Evolutionary conservation across 2,329 filamentous ascomycete species (phyloP).

Genomic region (Purpureocillium takamizusanense): DNA sequence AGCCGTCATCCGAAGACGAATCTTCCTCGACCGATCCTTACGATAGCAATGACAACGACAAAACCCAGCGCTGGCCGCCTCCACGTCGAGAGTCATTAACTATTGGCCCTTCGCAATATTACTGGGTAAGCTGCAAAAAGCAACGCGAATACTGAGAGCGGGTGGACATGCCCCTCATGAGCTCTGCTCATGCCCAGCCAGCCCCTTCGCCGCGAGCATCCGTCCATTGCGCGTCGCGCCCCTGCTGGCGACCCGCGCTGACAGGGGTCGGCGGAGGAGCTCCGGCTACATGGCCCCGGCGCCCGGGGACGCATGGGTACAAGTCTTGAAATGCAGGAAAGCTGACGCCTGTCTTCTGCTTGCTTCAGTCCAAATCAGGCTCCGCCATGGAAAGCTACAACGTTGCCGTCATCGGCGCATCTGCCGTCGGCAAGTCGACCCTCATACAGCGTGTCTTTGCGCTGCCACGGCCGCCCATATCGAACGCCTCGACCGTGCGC

Average conservation of each 20-base stretch:
- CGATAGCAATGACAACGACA: slow-evolving; percentile 30
- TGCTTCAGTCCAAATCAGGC: slow-evolving; percentile 17
- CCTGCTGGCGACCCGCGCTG: slow-evolving; percentile 6
- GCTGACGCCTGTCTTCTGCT: slow-evolving; percentile 5
- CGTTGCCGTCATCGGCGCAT: slow-evolving; percentile 57
- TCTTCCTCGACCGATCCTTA: slow-evolving; percentile 15
- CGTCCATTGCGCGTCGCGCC: neutral
- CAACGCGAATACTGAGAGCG: too few relatives aligned
- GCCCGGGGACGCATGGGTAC: too few relatives aligned
- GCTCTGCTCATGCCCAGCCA: too few relatives aligned
- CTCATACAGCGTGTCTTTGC: slow-evolving; percentile 57
- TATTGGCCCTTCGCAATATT: slow-evolving; percentile 21
- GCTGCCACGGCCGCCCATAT: slow-evolving; percentile 40
- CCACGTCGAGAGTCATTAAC: slow-evolving; percentile 41
- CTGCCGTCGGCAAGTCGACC: slow-evolving; percentile 59
- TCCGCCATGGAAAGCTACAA: slow-evolving; percentile 50
- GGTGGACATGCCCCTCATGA: too few relatives aligned
- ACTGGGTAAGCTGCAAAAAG: slow-evolving; percentile 24
- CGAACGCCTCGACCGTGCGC: slow-evolving; percentile 46
- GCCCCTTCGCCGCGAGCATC: neutral
- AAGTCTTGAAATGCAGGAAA: slow-evolving; percentile 1
- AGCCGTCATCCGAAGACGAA: slow-evolving; percentile 11
- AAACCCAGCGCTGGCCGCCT: slow-evolving; percentile 30
- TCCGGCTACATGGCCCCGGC: too few relatives aligned
- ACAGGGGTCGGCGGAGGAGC: slow-evolving; percentile 9